Percentiles rank a stretch among this genome's conserved stretches.
phyloP scores from a whole-genome alignment of 805 yeast species.

The Ogataea degrootiae region DNA sequence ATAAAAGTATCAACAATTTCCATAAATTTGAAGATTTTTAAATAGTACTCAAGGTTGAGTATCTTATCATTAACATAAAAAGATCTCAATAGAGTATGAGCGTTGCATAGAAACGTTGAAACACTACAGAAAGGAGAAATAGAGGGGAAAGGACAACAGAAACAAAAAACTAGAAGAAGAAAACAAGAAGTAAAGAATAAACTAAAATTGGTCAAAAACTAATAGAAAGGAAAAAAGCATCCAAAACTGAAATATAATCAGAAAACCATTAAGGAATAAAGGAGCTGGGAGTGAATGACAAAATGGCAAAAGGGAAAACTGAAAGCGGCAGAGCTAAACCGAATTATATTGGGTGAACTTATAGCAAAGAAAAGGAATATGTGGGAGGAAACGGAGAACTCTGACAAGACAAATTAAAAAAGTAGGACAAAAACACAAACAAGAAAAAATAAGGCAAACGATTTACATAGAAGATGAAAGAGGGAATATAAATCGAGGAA shows the following conservation, averaged over 20 bases:
- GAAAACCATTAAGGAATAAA: no score
- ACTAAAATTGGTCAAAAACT: not conserved
- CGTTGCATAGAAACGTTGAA: not conserved
- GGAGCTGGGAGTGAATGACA: not conserved
- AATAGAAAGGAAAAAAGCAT: no score
- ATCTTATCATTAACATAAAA: not conserved
- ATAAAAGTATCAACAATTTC: no score
- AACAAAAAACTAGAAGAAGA: not conserved
- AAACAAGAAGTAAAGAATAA: not conserved
- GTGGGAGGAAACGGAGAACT: no score
- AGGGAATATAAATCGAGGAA: conserved; percentile 1
- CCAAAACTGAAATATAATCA: no score
- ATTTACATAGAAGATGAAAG: conserved; percentile 1
- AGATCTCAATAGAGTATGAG: not conserved
- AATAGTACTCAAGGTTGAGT: no score
- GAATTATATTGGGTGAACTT: no score
- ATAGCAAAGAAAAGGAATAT: no score
- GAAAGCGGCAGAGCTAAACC: not conserved
- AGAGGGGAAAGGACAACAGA: not conserved
- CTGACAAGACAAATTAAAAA: no score
- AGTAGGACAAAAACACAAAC: not conserved
- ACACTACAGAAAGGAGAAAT: not conserved
- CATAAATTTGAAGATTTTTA: no score
- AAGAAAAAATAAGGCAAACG: not conserved
- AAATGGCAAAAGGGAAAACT: not conserved